Base-by-base conservation (phyloP, 257 asterid species). In the Leonotis leonurus region DNA sequence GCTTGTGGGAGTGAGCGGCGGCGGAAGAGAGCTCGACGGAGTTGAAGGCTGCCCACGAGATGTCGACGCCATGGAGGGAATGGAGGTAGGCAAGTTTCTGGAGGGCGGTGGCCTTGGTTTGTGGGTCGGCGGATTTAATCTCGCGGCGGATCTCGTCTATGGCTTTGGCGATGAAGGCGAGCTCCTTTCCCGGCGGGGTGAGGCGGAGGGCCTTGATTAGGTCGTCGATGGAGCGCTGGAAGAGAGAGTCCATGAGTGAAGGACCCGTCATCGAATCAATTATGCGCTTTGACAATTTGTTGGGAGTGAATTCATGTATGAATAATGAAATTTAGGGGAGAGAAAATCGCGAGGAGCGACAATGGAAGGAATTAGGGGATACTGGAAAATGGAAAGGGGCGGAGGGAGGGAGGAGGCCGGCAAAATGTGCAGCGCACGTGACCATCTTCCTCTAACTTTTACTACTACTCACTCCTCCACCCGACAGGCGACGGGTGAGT, bases 131-230 rank as follows among this genome's bases (percentile, higher is more conserved):
- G 0, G 95, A 83, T 72, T 86, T 86, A 83, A 86, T 81, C 83
- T 91, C 98, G 56, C 96, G 90, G 68, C 95, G 95, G 85, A 86
- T 86, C 83, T 91, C 96, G 32, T 81, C 89, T 44, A 84, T 30
- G 32, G 93, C 56, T 71, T 78, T 86, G 71, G 86, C 64, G 49
- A 91, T 72, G 74, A 86, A 76, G 61, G 80, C 5, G 55, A 92
- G 39, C 40, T 77, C 83, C 13, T 73, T 18, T 29, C 77, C 76
- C 40, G 73, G 87, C 29, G 85, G 75, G 41, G 65, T 14, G 17
- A 78, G 77, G 59, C 96, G 93, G 62, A 86, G 64, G 67, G 81
- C 83, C 68, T 88, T 91, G 77, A 91, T 88, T 70, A 91, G 46
- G 69, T 88, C 97, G 20, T 85, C 94, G 14, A 91, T 32, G 2